Evolutionary conservation across 805 yeast species (phyloP), one percentile per base, ranked within the genome.

Genomic region (Yarrowia sp.): DNA sequence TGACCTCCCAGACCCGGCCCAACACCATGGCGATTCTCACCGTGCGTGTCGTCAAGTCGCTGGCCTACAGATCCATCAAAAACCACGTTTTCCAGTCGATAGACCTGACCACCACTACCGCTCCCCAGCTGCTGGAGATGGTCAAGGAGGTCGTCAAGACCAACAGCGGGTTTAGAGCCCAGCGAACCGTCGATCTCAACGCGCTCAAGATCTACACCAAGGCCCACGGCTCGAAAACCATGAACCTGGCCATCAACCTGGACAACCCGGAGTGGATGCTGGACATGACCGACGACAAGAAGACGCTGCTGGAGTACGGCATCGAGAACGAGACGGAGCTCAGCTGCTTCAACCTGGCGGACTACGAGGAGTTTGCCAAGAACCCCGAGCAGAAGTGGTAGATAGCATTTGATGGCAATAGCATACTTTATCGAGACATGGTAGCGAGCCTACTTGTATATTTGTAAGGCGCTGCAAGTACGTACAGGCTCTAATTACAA

Each of bases 341-440:
- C 44, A 88, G 97, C 29, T 70, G 88, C n/a, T 94, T 85, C 76
- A 90, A 89, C 63, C 71, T 76, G 68, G 80, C 74, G 7, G 91
- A 81, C 41, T 94, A 92, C 73, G 77, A 76, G 27, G 81, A 75
- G 42, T 94, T 78, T 75, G 88, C 88, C 74, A 78, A 78, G 41
- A 87, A 92, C 67, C 99, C 99, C 0, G 91, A 84, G 68, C 97
- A 91, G 70, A 88, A 88, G 72, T 93, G 99, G 98, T 87, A 72
- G 21, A 24, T 16, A 12, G 24, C 41, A 36, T 36, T 32, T n/a
- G 36, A n/a, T 31, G 33, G 18, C 18, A n/a, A n/a, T n/a, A n/a
- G n/a, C n/a, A n/a, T n/a, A n/a, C n/a, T n/a, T n/a, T n/a, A n/a
- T n/a, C n/a, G n/a, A n/a, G n/a, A n/a, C n/a, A n/a, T n/a, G n/a